These are phyloP conservation scores for Aphanocladium album DNA, from an alignment of 2,329 filamentous ascomycete species.

Conservation along the genomic window DNA sequence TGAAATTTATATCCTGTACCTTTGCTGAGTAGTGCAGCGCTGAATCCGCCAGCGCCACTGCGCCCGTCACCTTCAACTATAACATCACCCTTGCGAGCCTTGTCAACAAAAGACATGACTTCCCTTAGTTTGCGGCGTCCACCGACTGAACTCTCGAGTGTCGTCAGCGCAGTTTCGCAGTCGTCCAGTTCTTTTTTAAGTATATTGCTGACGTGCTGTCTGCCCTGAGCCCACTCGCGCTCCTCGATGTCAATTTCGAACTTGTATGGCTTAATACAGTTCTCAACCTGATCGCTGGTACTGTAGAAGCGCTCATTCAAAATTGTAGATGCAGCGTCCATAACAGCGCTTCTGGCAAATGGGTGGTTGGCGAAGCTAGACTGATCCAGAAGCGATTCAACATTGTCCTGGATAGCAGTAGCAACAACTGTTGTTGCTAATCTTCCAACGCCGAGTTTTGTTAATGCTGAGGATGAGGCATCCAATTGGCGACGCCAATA, in stretches of 20 bases:
- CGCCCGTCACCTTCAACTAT: conserved; percentile 76
- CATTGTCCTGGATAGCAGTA: conserved; percentile 75
- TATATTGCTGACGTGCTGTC: conserved; percentile 74
- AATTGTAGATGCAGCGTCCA: conserved; percentile 82
- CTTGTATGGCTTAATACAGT: conserved; percentile 98
- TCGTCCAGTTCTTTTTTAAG: conserved; percentile 84
- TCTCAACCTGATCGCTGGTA: conserved; percentile 96
- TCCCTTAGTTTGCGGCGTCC: conserved; percentile 81
- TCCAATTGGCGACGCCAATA: conserved; percentile 96
- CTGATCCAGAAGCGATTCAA: conserved; percentile 70
- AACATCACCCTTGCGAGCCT: conserved; percentile 79
- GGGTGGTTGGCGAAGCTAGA: conserved; percentile 89
- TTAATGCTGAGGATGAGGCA: conserved; percentile 81
- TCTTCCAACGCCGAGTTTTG: conserved; percentile 88
- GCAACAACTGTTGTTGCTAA: conserved; percentile 89
- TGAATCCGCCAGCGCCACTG: conserved; percentile 90
- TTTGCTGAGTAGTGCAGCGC: conserved; percentile 74
- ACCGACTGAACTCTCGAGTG: conserved; percentile 71
- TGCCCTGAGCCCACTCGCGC: conserved; percentile 77
- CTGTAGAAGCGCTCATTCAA: conserved; percentile 93
- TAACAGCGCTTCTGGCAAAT: conserved; percentile 88
- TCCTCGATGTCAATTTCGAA: conserved; percentile 95
- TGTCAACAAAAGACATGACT: conserved; percentile 87
- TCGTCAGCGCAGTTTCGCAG: conserved; percentile 72
- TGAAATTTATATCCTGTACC: conserved; percentile 46